Base-by-base conservation (phyloP, 2,329 filamentous ascomycete species). In the Sordariomycetes sp. region DNA sequence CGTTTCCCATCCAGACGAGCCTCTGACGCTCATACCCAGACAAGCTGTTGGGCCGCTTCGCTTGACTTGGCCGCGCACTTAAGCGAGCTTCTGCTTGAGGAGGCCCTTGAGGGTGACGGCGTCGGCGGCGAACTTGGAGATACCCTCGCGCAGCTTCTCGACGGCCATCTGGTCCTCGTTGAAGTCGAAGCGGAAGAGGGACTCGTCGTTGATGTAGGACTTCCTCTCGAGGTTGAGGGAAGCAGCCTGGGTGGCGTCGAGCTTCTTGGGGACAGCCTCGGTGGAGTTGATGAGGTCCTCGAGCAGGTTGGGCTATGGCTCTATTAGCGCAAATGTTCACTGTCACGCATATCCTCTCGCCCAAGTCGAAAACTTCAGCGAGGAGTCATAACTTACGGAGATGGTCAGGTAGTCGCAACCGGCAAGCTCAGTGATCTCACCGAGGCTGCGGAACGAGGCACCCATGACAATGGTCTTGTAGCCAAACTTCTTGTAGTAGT, bases 391-490 rank as follows among this genome's bases (percentile, higher is more conserved):
- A 71, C 82, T 54, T 72, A 87, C 83, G 26, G 92, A 86, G 66
- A 98, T 98, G 61, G 92, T 98, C 54, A 98, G 74, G 75, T 98
- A 98, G 67, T 98, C 92, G 62, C 88, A 95, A 58, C 92, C 92
- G 59, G 90, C 90, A 42, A 98, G 79, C 75, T 98, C 92, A 31
- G 86, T 96, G 66, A 98, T 94, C 73, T 98, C 92, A 55, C 92
- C 92, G 44, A 70, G 70, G 73, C 83, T 96, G 62, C 92, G 81
- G 86, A 98, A 98, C 26, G 88, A 95, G 49, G 92, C 92, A 57
- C 92, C 92, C 92, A 98, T 98, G 67, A 98, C 92, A 53, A 96
- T 95, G 63, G 92, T 98, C 54, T 94, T 94, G 82, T 98, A 95
- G 63, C 84, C 86, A 64, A 71, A 86, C 77, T 96, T 96, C 86